Evolutionary conservation across 257 asterid species (phyloP).

Genomic region (Forsythia suspensa): DNA sequence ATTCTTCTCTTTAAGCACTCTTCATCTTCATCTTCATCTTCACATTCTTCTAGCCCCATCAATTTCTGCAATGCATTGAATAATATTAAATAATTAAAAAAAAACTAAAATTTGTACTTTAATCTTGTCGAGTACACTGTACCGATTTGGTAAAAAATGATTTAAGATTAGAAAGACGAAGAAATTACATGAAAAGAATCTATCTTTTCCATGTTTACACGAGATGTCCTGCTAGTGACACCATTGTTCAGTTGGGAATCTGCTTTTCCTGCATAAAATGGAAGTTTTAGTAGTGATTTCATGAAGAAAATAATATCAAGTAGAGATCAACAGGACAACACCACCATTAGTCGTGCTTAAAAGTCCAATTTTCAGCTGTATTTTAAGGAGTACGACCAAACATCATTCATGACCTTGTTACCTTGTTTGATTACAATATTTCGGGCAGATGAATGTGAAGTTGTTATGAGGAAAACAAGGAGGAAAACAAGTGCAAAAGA

Average conservation of each 20-base stretch:
- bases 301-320: neutral
- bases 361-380: neutral
- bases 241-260: neutral
- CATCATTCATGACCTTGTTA: slow-evolving; percentile 3
- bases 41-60: slow-evolving; percentile 39
- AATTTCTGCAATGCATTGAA: slow-evolving; percentile 17
- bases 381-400: neutral
- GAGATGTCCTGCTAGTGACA: neutral
- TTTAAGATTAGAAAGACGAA: neutral
- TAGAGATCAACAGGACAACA: no score
- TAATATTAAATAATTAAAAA: no score
- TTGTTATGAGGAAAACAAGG: slow-evolving; percentile 16
- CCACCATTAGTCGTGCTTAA: neutral
- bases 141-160: neutral
- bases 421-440: slow-evolving; percentile 9
- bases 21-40: slow-evolving; percentile 28
- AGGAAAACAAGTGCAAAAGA: slow-evolving; percentile 14
- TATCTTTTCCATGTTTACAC: slow-evolving; percentile 9
- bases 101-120: neutral
- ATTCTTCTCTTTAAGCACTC: slow-evolving; percentile 67
- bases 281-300: neutral
- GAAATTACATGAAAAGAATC: slow-evolving; percentile 23
- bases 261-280: slow-evolving; percentile 23
- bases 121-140: neutral
- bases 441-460: slow-evolving; percentile 23